phyloP scores from a whole-genome alignment of 1,284 basidiomycete genomes.

The Cryptococcus maquisensis region DNA sequence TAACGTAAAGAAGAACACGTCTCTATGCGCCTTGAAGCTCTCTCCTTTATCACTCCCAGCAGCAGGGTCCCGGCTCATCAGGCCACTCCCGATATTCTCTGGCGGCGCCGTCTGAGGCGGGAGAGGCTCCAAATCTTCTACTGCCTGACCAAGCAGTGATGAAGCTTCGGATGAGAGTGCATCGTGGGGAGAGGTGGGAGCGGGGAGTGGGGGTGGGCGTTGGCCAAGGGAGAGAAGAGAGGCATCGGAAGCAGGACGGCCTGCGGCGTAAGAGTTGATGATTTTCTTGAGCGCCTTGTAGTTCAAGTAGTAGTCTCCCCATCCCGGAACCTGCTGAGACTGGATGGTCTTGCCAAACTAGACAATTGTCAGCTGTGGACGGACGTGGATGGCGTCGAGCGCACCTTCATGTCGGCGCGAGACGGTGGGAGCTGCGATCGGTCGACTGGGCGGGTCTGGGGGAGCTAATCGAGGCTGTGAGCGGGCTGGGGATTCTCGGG shows the following conservation, averaged over 20 bases:
- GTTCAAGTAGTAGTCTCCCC: conserved; percentile 94
- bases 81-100: conserved; percentile 26
- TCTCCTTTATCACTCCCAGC: conserved; percentile 36
- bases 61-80: conserved; percentile 15
- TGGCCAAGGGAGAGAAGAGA: conserved; percentile 79
- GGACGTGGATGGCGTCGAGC: neutral
- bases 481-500: too few species aligned
- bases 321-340: conserved; percentile 93
- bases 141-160: neutral
- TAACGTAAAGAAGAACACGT: conserved; percentile 98
- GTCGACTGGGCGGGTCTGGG: too few species aligned
- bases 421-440: neutral
- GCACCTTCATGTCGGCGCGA: conserved; percentile 6
- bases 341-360: conserved; percentile 99
- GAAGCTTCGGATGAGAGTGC: conserved; percentile 2
- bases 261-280: conserved; percentile 93
- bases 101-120: conserved; percentile 46
- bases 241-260: conserved; percentile 78
- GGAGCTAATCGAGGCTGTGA: too few species aligned
- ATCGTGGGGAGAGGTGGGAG: conserved; percentile 21
- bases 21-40: conserved; percentile 86
- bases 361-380: neutral
- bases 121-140: conserved; percentile 40
- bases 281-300: conserved; percentile 77
- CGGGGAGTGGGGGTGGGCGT: conserved; percentile 61